Evolutionary conservation across 169 alveolate species (phyloP).

Genomic region (Eimeria praecox): DNA sequence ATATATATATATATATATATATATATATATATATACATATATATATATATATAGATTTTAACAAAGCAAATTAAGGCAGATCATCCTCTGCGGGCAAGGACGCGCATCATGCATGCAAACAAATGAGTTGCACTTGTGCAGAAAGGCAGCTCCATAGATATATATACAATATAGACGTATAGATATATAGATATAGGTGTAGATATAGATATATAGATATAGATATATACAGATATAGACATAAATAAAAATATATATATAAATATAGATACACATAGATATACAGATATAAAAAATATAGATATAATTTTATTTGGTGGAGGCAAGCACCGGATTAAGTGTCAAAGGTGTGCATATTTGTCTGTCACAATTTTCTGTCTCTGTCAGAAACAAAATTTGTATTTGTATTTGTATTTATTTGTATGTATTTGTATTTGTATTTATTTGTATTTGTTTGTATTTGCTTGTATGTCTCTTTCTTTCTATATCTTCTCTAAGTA

Average conservation of each 20-base stretch:
- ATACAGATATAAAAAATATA: background rate
- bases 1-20: no score
- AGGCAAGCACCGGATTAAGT: no score
- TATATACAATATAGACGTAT: background rate
- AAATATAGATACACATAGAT: background rate
- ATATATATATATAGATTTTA: no score
- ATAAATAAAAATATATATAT: background rate
- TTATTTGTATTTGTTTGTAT: background rate
- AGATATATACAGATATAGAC: background rate
- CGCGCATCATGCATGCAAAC: background rate
- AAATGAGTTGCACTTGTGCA: background rate
- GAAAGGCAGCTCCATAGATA: background rate
- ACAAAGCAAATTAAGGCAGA: background rate
- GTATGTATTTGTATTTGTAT: background rate
- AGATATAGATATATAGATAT: no score
- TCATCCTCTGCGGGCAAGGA: no score
- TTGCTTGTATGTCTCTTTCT: background rate
- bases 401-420: background rate
- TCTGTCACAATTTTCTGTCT: no score
- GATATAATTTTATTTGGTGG: no score
- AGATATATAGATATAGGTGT: no score
- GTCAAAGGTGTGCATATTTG: no score
- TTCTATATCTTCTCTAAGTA: background rate
- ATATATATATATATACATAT: no score
- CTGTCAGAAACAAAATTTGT: no score